Percentiles rank a stretch among this genome's conserved stretches.
Evolutionary conservation across 1,139 yeast species (phyloP).

Genomic region (Candida freyschussii): DNA sequence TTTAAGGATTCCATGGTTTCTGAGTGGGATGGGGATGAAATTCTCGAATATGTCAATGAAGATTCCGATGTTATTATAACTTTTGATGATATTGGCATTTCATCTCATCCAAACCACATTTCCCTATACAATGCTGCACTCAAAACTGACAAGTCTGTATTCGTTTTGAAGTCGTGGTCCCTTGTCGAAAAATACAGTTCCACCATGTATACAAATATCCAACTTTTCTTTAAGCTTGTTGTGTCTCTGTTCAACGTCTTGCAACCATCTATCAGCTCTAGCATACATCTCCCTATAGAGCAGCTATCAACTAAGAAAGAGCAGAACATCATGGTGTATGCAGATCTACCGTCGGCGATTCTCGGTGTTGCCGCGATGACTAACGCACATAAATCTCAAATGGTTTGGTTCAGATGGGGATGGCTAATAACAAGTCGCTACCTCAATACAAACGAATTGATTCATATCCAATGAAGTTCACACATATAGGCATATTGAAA

Average conservation of each 20-base stretch:
- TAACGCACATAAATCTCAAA: conserved; percentile 79
- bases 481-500: background rate
- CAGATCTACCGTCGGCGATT: conserved; percentile 55
- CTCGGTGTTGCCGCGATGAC: conserved; percentile 72
- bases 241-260: background rate
- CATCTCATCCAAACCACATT: conserved; percentile 81
- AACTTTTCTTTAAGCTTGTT: conserved; percentile 4
- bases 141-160: conserved; percentile 29
- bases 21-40: conserved; percentile 54
- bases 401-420: conserved; percentile 93
- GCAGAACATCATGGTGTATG: conserved; percentile 30
- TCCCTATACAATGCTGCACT: conserved; percentile 55
- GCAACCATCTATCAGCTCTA: too few relatives aligned
- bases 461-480: conserved; percentile 11
- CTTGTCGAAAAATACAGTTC: conserved; percentile 49
- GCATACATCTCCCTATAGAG: too few relatives aligned
- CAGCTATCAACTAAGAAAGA: too few relatives aligned
- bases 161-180: conserved; percentile 42
- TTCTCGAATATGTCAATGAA: conserved; percentile 30
- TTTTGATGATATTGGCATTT: conserved; percentile 80
- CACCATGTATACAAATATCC: conserved; percentile 39
- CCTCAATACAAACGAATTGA: conserved; percentile 62
- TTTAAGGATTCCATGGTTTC: conserved; percentile 69
- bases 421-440: conserved; percentile 75
- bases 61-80: conserved; percentile 52